Percentiles rank a stretch among this genome's conserved stretches.
Conservation (phyloP, 1,284 basidiomycete genomes). For the Pascua sp. region DNA sequence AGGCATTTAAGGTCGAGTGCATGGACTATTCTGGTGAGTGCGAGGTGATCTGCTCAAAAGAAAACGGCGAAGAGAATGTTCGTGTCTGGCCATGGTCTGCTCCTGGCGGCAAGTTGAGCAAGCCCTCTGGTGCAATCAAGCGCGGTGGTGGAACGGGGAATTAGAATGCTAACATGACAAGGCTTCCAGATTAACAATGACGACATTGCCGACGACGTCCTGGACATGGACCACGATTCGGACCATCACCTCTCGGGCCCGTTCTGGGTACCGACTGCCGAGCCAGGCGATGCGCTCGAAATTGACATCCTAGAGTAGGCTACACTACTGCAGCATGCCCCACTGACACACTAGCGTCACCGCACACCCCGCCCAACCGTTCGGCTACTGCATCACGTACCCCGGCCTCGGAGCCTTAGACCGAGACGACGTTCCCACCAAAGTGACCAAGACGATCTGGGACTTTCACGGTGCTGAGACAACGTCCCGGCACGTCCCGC, state of each 20-base stretch:
- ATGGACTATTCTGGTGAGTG: slow-evolving; percentile 70
- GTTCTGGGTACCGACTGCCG: slow-evolving; percentile 66
- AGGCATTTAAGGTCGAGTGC: slow-evolving; percentile 72
- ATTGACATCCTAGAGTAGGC: slow-evolving; percentile 64
- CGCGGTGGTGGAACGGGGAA: neutral
- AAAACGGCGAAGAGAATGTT: neutral
- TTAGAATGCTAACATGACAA: neutral
- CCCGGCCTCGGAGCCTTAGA: slow-evolving; percentile 12
- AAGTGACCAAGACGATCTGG: slow-evolving; percentile 74
- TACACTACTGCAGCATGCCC: slow-evolving; percentile 44
- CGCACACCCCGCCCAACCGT: slow-evolving; percentile 70
- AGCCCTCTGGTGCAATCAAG: no score
- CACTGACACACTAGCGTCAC: slow-evolving; percentile 51
- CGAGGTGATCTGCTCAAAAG: neutral
- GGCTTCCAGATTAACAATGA: slow-evolving; percentile 65
- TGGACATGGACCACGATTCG: slow-evolving; percentile 44
- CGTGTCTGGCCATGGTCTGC: neutral
- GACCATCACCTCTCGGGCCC: slow-evolving; percentile 76
- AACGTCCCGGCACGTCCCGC: slow-evolving; percentile 69
- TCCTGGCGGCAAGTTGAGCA: no score
- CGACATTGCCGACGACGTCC: slow-evolving; percentile 54
- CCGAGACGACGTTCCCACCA: slow-evolving; percentile 45
- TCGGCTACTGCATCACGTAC: slow-evolving; percentile 65
- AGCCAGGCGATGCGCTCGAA: slow-evolving; percentile 73
- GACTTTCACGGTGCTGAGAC: slow-evolving; percentile 70